Percentiles rank a stretch among this genome's conserved stretches.
phyloP scores from a whole-genome alignment of 306 rosid species.

The Lupinus albus region DNA sequence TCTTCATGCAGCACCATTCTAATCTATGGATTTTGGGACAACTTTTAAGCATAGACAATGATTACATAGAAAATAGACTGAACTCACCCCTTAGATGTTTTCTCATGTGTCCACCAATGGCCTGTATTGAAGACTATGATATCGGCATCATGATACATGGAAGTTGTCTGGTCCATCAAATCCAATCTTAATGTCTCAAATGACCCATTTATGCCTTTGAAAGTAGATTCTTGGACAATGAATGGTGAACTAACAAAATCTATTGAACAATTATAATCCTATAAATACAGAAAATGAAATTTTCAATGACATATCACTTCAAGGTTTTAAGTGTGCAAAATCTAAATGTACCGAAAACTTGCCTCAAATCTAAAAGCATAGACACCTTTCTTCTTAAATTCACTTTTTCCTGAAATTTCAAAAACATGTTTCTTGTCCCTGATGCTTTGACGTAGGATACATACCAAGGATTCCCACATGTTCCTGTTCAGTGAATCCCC shows the following conservation, averaged over 20 bases:
- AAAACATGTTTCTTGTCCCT: constrained; percentile 60
- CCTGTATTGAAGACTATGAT: constrained; percentile 89
- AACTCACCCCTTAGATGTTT: constrained; percentile 88
- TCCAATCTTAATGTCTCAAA: constrained; percentile 89
- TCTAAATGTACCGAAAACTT: constrained; percentile 45
- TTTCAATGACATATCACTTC: constrained; percentile 26
- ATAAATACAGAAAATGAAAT: constrained; percentile 33
- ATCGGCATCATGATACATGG: constrained; percentile 75
- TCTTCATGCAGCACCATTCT: constrained; percentile 28
- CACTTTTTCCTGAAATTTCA: constrained; percentile 79
- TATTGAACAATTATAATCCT: constrained; percentile 89
- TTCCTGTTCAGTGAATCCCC: constrained; percentile 95
- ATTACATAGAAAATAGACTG: constrained; percentile 8
- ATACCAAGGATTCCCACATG: constrained; percentile 96
- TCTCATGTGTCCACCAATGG: constrained; percentile 99
- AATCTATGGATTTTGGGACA: constrained; percentile 17
- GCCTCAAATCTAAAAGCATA: constrained; percentile 91
- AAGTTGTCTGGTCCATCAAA: constrained; percentile 78
- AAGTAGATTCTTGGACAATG: constrained; percentile 80
- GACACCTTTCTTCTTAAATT: constrained; percentile 82
- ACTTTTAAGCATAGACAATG: constrained; percentile 24
- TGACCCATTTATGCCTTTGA: constrained; percentile 56
- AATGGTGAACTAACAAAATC: constrained; percentile 90
- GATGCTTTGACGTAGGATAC: constrained; percentile 74
- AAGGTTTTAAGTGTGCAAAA: background rate